phyloP scores from a whole-genome alignment of 768 basidiomycete species.

The Serendipita sp. region DNA sequence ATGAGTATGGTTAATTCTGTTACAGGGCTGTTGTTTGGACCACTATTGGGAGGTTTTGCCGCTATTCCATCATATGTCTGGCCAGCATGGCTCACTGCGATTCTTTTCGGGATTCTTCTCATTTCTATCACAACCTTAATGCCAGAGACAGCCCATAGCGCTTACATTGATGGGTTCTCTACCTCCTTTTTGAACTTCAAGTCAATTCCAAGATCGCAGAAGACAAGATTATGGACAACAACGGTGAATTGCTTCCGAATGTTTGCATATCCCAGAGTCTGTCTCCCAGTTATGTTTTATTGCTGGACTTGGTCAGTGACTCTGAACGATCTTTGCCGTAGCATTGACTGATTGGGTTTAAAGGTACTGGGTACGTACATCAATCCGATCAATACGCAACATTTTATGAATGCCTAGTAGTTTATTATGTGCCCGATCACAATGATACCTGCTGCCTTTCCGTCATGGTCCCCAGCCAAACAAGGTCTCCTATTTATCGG shows the following conservation, averaged over 20 bases:
- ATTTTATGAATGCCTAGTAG: slow-evolving; percentile 1
- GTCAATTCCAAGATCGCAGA: background rate
- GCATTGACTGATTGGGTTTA: background rate
- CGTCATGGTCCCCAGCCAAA: slow-evolving; percentile 5
- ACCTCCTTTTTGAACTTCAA: slow-evolving; percentile 7
- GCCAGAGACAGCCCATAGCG: slow-evolving; percentile 9
- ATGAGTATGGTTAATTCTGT: background rate
- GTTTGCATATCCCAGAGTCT: slow-evolving; percentile 11
- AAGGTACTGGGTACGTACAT: slow-evolving; percentile 10
- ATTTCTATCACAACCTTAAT: slow-evolving; percentile 7
- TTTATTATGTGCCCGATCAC: slow-evolving; percentile 12
- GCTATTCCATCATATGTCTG: slow-evolving; percentile 10
- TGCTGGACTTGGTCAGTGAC: slow-evolving; percentile 10
- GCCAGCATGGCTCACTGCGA: slow-evolving; percentile 11
- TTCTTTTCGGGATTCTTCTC: slow-evolving; percentile 10
- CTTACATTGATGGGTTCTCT: background rate
- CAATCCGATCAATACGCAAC: background rate
- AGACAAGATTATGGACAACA: slow-evolving; percentile 8
- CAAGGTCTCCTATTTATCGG: slow-evolving; percentile 11
- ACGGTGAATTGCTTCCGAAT: slow-evolving; percentile 7
- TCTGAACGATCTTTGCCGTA: background rate
- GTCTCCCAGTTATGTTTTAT: slow-evolving; percentile 10
- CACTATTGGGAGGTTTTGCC: slow-evolving; percentile 10
- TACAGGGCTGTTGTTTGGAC: slow-evolving; percentile 10
- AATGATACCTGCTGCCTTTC: slow-evolving; percentile 11